These are phyloP conservation scores for Trichosporon coremiiforme DNA, from an alignment of 1,284 basidiomycete species.

Conservation along the genomic window DNA sequence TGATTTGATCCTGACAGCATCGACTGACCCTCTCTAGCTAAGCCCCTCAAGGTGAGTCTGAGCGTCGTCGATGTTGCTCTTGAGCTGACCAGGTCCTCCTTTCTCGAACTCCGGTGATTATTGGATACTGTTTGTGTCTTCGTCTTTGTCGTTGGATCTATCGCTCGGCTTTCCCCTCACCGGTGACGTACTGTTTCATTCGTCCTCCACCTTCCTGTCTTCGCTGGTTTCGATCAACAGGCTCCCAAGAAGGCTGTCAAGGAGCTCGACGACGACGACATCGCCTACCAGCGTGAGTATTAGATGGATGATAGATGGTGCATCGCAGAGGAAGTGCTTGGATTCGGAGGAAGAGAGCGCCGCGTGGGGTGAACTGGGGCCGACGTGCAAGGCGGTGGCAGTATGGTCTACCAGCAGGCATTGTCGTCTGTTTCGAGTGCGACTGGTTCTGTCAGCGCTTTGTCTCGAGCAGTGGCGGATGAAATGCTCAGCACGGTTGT, in stretches of 20 bases:
- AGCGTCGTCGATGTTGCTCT: not conserved
- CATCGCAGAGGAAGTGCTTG: no score
- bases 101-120: not conserved
- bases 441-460: no score
- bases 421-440: no score
- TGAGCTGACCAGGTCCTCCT: not conserved
- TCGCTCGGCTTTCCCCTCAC: not conserved
- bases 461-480: no score
- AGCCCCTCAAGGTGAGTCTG: constrained; percentile 36
- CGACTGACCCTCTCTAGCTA: constrained; percentile 27
- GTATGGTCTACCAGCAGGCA: no score
- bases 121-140: no score
- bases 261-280: constrained; percentile 48
- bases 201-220: not conserved
- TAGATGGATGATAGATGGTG: not conserved
- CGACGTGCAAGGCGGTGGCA: no score
- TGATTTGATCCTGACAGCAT: not conserved
- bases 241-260: constrained; percentile 32
- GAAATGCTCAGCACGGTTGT: no score
- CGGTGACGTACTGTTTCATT: not conserved
- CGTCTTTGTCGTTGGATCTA: no score
- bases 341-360: no score
- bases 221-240: not conserved
- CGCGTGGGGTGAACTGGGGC: no score
- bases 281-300: constrained; percentile 37